A percentile compares a stretch with the other conserved stretches of the same genome.
Evolutionary conservation across 306 rosid species (phyloP).

Genomic region (Pachyrhizus erosus): DNA sequence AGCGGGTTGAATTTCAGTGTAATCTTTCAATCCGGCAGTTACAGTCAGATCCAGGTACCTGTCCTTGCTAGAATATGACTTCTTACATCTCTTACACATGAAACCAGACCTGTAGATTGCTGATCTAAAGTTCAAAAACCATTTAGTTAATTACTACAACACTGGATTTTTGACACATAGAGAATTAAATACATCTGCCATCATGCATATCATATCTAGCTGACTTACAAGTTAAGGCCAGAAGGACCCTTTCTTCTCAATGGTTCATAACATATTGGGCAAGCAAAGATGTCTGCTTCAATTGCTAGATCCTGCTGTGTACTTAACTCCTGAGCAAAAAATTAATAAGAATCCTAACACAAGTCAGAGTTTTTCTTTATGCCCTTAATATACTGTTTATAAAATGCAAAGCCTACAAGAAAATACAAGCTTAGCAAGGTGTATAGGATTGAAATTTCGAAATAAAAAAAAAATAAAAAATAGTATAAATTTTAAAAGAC

Average conservation of each 20-base stretch:
- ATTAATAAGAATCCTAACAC: conserved; percentile 4
- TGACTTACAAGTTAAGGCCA: conserved; percentile 84
- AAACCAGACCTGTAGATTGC: conserved; percentile 92
- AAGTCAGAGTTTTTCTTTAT: neutral
- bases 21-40: conserved; percentile 75
- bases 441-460: too few species aligned
- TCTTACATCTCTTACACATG: conserved; percentile 81
- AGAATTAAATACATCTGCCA: conserved; percentile 23
- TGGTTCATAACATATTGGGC: conserved; percentile 91
- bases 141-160: conserved; percentile 27
- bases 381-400: neutral
- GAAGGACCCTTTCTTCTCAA: conserved; percentile 86
- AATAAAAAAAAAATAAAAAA: too few species aligned
- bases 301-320: conserved; percentile 49
- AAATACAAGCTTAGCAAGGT: too few species aligned
- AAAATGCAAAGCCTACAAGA: too few species aligned
- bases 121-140: conserved; percentile 57
- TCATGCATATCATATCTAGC: conserved; percentile 8
- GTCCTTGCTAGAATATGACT: conserved; percentile 83
- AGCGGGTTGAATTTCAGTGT: conserved; percentile 71
- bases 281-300: conserved; percentile 66
- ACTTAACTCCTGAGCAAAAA: conserved; percentile 53
- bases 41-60: conserved; percentile 81
- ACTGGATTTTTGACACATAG: neutral
- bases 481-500: too few species aligned